Evolutionary conservation across 371 early-diverging fungal species (phyloP).

Genomic region (Gilbertella persicaria): DNA sequence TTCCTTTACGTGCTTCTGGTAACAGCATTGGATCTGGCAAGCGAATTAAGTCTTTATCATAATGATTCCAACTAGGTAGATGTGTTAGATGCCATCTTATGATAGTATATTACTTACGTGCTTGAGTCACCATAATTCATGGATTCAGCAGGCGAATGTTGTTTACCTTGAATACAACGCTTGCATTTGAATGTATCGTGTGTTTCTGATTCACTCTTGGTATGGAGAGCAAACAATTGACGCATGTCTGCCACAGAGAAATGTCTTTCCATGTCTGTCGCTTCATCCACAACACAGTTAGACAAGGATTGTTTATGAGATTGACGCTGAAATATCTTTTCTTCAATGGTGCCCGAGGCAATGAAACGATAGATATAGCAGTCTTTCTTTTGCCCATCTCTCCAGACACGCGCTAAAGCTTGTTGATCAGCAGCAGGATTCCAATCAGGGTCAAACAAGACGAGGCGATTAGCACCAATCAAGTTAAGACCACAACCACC

Average conservation of each 20-base stretch:
- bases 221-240: constrained; percentile 83
- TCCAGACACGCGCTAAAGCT: constrained; percentile 95
- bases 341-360: constrained; percentile 95
- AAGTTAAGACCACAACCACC: constrained; percentile 98
- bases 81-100: too few relatives aligned
- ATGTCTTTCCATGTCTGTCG: constrained; percentile 88
- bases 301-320: constrained; percentile 87
- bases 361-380: constrained; percentile 95
- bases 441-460: constrained; percentile 93
- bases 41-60: constrained; percentile 66
- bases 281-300: constrained; percentile 94
- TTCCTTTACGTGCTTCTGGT: constrained; percentile 67
- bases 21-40: constrained; percentile 77
- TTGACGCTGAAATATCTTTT: constrained; percentile 97
- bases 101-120: constrained; percentile 44
- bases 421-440: constrained; percentile 83
- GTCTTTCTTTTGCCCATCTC: constrained; percentile 96
- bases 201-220: constrained; percentile 84
- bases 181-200: constrained; percentile 96
- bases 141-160: constrained; percentile 68
- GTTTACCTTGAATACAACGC: constrained; percentile 82
- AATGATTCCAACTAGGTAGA: constrained; percentile 87
- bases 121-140: constrained; percentile 77
- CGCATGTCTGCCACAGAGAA: constrained; percentile 89
- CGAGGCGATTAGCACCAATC: constrained; percentile 95